Base-by-base conservation (phyloP, 371 early-diverging fungal genomes). In the Mortierella sp. region DNA sequence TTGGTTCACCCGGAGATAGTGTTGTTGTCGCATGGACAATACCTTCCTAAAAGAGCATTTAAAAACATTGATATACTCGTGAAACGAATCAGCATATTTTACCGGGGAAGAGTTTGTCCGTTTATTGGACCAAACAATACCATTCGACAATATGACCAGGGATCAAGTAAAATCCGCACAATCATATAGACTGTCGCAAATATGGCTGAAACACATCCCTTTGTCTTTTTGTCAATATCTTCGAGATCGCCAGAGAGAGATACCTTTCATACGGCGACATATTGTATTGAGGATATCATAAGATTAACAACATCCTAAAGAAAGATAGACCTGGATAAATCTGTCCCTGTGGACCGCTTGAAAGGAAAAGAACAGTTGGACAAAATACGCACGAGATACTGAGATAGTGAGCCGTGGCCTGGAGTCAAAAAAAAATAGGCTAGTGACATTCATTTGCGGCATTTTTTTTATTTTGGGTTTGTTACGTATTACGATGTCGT, bases 291-390 rank as follows among this genome's bases (percentile, higher is more conserved):
- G 13, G 40, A 37, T 37, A 13, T 37, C 10, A 10, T 37, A 13
- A 13, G 10, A 37, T 37, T 13, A 37, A 37, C 13, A 10, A 13
- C 40, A 8, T 13, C 10, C 40, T 31, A 32, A 22, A 34, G 54
- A 26, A 12, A 4, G 51, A 35, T 31, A 29, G 61, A 60, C 61
- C 68, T 69, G 69, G 69, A 57, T 69, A 62, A 69, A 69, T 62
- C 40, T 62, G 63, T 62, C 69, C 69, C 57, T 62, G 69, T 61
- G 63, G 69, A 69, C 69, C 40, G 10, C 15, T 12, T 17, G 37
- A 2, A 55, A 23, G 37, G 26, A 31, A 13, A 51, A 34, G 23
- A 35, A 63, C 53, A 53, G 64, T 35, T 49, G 51, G 64, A 63
- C 54, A 63, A 12, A 40, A 26, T 13, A 37, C 40, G 13, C 40